These are phyloP conservation scores for Pseudonitzschia pungens DNA, from an alignment of 108 stramenopile genomes.

Conservation along the genomic window DNA sequence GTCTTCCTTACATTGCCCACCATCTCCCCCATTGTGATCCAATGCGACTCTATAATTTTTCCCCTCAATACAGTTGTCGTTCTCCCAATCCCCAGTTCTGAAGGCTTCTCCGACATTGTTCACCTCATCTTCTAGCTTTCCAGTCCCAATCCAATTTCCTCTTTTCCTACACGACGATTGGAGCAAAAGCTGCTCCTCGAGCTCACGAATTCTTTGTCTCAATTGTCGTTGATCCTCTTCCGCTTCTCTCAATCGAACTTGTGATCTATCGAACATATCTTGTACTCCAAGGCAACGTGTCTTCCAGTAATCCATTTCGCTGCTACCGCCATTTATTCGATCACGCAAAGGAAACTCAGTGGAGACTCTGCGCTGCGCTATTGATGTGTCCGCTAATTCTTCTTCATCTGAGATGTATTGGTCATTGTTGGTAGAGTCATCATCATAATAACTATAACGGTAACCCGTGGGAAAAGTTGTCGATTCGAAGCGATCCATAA, in stretches of 20 bases:
- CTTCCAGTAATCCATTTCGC: constrained; percentile 29
- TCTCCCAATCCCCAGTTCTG: not conserved
- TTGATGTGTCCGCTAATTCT: not conserved
- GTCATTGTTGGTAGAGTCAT: not conserved
- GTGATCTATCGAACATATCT: constrained; percentile 19
- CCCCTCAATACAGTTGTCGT: not conserved
- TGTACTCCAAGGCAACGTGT: constrained; percentile 31
- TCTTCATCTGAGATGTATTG: constrained; percentile 10
- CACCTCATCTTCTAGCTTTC: not conserved
- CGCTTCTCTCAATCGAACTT: constrained; percentile 24
- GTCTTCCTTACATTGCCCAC: not conserved
- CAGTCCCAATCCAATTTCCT: not conserved
- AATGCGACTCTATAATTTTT: not conserved
- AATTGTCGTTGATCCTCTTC: constrained; percentile 41
- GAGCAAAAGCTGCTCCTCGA: constrained; percentile 31
- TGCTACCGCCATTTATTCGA: not conserved
- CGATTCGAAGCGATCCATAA: constrained; percentile 2
- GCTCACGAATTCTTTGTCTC: constrained; percentile 16
- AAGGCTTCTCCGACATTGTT: not conserved
- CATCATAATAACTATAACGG: not conserved
- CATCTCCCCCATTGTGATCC: not conserved
- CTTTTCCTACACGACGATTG: constrained; percentile 3
- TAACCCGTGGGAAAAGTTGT: not conserved
- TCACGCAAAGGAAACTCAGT: not conserved
- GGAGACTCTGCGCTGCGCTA: not conserved